Evolutionary conservation across 805 yeast species (phyloP).

Genomic region (Starmerella floricola): DNA sequence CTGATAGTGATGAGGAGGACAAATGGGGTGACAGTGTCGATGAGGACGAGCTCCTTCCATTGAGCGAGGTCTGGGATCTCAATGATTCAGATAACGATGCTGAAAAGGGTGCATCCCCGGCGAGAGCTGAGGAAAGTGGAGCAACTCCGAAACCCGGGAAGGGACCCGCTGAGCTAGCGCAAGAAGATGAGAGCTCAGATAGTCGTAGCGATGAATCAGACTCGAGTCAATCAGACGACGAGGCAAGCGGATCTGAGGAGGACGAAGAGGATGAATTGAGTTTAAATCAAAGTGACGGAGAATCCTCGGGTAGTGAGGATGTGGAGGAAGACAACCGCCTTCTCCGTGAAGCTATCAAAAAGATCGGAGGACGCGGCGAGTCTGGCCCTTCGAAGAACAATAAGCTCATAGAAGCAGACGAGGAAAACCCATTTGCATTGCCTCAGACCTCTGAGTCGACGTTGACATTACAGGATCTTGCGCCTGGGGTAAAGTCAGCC

Average conservation of each 20-base stretch:
- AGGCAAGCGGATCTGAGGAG: no score
- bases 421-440: slow-evolving; percentile 28
- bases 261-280: slow-evolving; percentile 5
- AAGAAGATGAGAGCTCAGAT: no score
- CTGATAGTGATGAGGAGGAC: slow-evolving; percentile 40
- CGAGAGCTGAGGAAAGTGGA: no score
- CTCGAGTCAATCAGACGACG: no score
- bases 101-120: no score
- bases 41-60: slow-evolving; percentile 58
- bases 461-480: slow-evolving; percentile 61
- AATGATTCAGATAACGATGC: slow-evolving; percentile 30
- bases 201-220: no score
- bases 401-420: slow-evolving; percentile 23
- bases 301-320: slow-evolving; percentile 25
- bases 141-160: no score
- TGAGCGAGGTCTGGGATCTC: slow-evolving; percentile 83
- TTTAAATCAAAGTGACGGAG: slow-evolving; percentile 12
- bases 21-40: slow-evolving; percentile 63
- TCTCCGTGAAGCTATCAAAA: slow-evolving; percentile 32
- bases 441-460: slow-evolving; percentile 25
- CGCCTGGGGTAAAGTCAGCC: slow-evolving; percentile 11
- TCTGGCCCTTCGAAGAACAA: slow-evolving; percentile 8
- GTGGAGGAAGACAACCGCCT: slow-evolving; percentile 40
- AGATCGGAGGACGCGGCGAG: slow-evolving; percentile 20
- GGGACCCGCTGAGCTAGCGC: no score